A percentile compares a stretch with the other conserved stretches of the same genome.
Conservation (phyloP, 805 yeast species). For the Zygoascus biomembranicola region DNA sequence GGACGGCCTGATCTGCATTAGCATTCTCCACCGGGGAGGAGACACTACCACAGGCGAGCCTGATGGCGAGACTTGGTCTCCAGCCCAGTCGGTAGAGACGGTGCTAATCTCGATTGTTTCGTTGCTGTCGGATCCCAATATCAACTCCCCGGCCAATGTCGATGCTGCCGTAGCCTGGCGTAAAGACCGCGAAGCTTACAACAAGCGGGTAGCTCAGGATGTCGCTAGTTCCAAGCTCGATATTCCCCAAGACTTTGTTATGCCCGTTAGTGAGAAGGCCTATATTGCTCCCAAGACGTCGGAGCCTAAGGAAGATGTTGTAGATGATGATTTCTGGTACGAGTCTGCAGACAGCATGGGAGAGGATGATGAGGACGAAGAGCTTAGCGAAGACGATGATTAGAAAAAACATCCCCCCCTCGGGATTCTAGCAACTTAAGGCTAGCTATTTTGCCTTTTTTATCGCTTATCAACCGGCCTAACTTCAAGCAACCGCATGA, state of each 20-base stretch:
- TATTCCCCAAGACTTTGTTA: constrained; percentile 76
- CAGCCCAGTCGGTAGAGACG: constrained; percentile 75
- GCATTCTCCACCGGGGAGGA: constrained; percentile 86
- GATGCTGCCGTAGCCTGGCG: constrained; percentile 92
- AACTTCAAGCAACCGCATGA: too few species aligned
- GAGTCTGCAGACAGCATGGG: constrained; percentile 55
- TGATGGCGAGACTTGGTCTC: constrained; percentile 82
- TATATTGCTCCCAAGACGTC: constrained; percentile 35
- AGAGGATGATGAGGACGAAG: constrained; percentile 30
- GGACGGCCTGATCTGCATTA: constrained; percentile 88
- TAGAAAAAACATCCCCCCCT: constrained; percentile 20
- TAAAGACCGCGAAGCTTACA: constrained; percentile 68
- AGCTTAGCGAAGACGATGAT: constrained; percentile 38
- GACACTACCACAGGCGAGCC: constrained; percentile 87
- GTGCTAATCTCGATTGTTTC: constrained; percentile 87
- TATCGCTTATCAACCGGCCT: too few species aligned
- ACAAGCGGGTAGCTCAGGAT: constrained; percentile 65
- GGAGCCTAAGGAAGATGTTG: constrained; percentile 40
- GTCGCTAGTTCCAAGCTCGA: constrained; percentile 65
- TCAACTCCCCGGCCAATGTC: constrained; percentile 88
- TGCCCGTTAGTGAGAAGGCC: constrained; percentile 65
- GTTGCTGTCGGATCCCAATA: constrained; percentile 87
- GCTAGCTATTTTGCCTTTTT: too few species aligned
- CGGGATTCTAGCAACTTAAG: too few species aligned
- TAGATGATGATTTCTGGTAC: constrained; percentile 80